Base-by-base conservation (phyloP, 1,284 basidiomycete genomes). In the Inonotus obliquus region DNA sequence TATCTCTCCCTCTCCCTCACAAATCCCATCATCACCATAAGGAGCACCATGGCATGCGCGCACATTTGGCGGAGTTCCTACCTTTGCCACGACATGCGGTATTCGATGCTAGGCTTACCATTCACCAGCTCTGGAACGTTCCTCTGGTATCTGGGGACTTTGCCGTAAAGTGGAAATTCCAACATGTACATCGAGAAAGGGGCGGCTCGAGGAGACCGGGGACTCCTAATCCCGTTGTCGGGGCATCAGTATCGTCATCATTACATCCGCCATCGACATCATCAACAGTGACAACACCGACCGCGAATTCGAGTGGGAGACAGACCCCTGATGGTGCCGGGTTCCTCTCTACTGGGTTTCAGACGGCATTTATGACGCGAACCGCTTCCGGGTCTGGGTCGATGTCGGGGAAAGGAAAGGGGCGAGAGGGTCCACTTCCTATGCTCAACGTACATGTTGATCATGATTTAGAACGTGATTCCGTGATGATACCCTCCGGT, bases 61-160 rank as follows among this genome's bases (percentile, higher is more conserved):
- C 78, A 3, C 82, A 82, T 52, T 73, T 85, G 10, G 77, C 77
- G 47, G 78, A 83, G 61, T 74, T 86, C 39, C 72, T 85, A 2
- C 81, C 83, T 9, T 72, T 85, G 4, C 81, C 83, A 11, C 76
- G 76, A 65, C 83, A 87, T 69, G 82, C 88, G 2, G 79, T 83
- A 62, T 92, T 93, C 73, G 80, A 83, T 60, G 83, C 86, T 29
- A 75, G 78, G 17, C 70, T 93, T 52, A 77, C 78, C 37, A 80
- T 93, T 48, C 89, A 92, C 71, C 84, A 92, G 67, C 80, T 93
- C 32, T 79, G 82, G 47, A 89, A 85, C 68, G 85, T 94, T 0
- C 91, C 91, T 0, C 81, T 92, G 63, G 83, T 92, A 54, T 75
- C 76, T 44, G 91, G 91, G 64, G 81, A 90, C 68, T 93, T 93